Evolutionary conservation across 176 grass and related monocot species (phyloP).

Genomic region (Coix lacrymajobi): DNA sequence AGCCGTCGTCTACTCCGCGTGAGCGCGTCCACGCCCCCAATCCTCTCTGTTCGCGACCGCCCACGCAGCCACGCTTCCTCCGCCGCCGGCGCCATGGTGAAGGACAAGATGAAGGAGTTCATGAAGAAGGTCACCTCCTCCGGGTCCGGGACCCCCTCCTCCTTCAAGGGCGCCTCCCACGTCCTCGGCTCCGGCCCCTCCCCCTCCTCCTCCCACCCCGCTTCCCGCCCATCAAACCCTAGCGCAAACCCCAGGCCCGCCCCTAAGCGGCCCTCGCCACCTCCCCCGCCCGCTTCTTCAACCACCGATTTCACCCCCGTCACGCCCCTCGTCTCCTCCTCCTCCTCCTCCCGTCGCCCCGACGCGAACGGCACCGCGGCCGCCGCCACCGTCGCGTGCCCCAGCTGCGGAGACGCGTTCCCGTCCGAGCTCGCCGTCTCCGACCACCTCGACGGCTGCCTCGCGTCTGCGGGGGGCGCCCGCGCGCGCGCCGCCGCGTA

Average conservation of each 20-base stretch:
- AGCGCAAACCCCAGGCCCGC: slow-evolving; percentile 28
- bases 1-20: slow-evolving; percentile 38
- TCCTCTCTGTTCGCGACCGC: not conserved
- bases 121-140: slow-evolving; percentile 92
- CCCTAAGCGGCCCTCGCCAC: slow-evolving; percentile 2
- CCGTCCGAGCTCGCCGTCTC: slow-evolving; percentile 51
- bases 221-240: slow-evolving; percentile 39
- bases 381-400: slow-evolving; percentile 37
- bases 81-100: slow-evolving; percentile 39
- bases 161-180: slow-evolving; percentile 71
- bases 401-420: slow-evolving; percentile 54
- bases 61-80: not conserved
- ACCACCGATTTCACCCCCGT: slow-evolving; percentile 40
- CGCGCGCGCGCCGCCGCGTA: slow-evolving; percentile 41
- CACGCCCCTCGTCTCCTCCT: slow-evolving; percentile 45
- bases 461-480: slow-evolving; percentile 36
- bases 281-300: not conserved
- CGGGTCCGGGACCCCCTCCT: slow-evolving; percentile 25
- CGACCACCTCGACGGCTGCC: slow-evolving; percentile 71
- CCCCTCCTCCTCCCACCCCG: slow-evolving; percentile 10
- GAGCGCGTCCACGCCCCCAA: slow-evolving; percentile 13
- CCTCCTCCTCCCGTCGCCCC: slow-evolving; percentile 16
- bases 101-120: slow-evolving; percentile 88
- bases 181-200: slow-evolving; percentile 50
- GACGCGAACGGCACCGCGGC: not conserved